Percentiles rank a stretch among this genome's conserved stretches.
Evolutionary conservation across 169 alveolate genomes (phyloP).

Genomic region (Eimeria mitis): DNA sequence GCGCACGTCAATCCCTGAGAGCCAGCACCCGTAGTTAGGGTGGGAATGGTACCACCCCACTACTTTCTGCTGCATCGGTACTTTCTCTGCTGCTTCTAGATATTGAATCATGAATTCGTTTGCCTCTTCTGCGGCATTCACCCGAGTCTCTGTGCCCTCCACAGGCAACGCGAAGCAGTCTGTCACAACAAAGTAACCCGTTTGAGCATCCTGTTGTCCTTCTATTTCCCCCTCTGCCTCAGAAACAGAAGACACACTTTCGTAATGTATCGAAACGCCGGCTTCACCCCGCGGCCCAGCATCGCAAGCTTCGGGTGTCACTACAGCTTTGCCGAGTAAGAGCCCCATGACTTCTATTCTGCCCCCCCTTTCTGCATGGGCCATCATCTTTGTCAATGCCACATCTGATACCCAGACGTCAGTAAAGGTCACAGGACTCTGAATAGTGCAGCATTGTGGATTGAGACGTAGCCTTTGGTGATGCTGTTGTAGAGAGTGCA

Average conservation of each 20-base stretch:
- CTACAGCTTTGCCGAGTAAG: slow-evolving; percentile 93
- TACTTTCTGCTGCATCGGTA: slow-evolving; percentile 85
- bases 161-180: slow-evolving; percentile 95
- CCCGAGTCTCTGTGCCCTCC: slow-evolving; percentile 97
- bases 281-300: neutral
- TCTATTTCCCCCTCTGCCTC: neutral
- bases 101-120: slow-evolving; percentile 86
- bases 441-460: neutral
- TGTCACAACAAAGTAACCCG: slow-evolving; percentile 89
- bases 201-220: neutral
- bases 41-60: slow-evolving; percentile 97
- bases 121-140: slow-evolving; percentile 91
- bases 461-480: slow-evolving; percentile 56
- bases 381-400: slow-evolving; percentile 93
- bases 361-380: slow-evolving; percentile 94
- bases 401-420: slow-evolving; percentile 89
- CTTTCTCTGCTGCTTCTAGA: slow-evolving; percentile 67
- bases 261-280: neutral
- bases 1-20: slow-evolving; percentile 92
- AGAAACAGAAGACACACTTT: neutral
- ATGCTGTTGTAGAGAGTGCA: slow-evolving; percentile 63
- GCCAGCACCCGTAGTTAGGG: slow-evolving; percentile 96
- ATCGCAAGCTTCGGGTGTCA: neutral
- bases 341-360: slow-evolving; percentile 95
- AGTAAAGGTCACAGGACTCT: slow-evolving; percentile 59